Conservation (phyloP, 1,139 yeast genomes). For the Wickerhamomyces sp. region DNA sequence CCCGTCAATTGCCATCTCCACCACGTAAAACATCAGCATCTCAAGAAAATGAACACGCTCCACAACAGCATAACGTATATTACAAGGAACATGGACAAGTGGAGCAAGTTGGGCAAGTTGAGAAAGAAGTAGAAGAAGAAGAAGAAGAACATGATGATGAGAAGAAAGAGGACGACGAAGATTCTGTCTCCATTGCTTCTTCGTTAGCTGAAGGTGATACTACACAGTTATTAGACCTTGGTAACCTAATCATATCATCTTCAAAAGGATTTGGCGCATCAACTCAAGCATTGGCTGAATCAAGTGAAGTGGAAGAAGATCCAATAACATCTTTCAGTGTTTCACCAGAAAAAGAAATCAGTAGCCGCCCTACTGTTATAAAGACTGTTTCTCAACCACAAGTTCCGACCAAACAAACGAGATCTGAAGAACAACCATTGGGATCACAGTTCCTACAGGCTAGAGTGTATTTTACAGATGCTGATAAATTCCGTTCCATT, state of each 20-base stretch:
- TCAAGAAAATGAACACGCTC: no score
- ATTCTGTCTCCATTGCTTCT: background rate
- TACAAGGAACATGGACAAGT: no score
- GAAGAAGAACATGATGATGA: background rate
- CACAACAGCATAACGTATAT: no score
- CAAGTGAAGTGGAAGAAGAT: background rate
- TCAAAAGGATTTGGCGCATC: slow-evolving; percentile 10
- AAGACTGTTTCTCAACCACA: background rate
- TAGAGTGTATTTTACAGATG: slow-evolving; percentile 6
- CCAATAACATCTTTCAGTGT: background rate
- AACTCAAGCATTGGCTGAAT: slow-evolving; percentile 3
- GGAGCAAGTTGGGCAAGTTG: background rate
- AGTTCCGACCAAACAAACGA: background rate
- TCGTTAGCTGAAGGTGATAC: slow-evolving; percentile 3
- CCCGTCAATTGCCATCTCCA: no score
- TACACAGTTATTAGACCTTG: slow-evolving; percentile 13
- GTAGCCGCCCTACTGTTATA: no score
- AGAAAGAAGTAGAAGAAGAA: background rate
- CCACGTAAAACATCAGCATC: no score
- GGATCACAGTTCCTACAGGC: slow-evolving; percentile 11
- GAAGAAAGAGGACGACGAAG: background rate
- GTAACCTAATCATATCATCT: slow-evolving; percentile 15
- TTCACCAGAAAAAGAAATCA: background rate
- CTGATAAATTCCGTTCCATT: slow-evolving; percentile 7
- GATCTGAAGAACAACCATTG: background rate